Evolutionary conservation across 225 moss, liverwort and hornwort species (phyloP), one percentile per base, ranked within the genome.

Genomic region (Sphagnum tenellum): DNA sequence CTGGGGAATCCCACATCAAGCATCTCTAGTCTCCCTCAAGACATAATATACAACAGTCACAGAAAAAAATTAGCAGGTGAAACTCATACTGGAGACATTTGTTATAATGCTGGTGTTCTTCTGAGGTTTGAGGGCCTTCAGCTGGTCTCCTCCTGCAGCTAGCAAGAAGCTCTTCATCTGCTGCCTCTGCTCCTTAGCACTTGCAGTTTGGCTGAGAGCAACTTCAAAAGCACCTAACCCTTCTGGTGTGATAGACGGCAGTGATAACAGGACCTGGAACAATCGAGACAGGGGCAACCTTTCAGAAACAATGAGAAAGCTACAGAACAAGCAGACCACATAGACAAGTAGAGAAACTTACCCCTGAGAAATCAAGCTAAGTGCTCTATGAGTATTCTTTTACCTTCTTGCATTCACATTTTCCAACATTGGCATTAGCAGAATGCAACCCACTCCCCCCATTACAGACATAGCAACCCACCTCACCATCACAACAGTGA

Each of bases 101-200:
- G 92, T 90, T 55, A 96, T 96, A 10, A 87, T 69, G 53, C 78
- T 87, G 48, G 84, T 81, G 52, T 85, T 92, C 46, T 89, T 96
- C 67, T 90, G 90, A 45, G 92, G 82, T 63, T 89, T 87, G 44
- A 98, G 70, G 59, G 98, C 98, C 73, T 89, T 98, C 12, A 98
- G 76, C 67, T 93, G 90, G 77, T 93, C 90, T 45, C 98, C 98
- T 72, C 98, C 90, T 5, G 90, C 93, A 71, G 98, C 81, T 51
- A 98, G 82, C 50, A 98, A 72, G 49, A 93, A 88, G 53, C 73
- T 74, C 76, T 93, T 98, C 55, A 93, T 78, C 5, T 83, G 90
- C 76, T 85, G 89, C 66, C 93, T 83, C 70, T 98, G 93, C 78
- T 98, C 98, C 75, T 98, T 98, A 12, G 86, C 85, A 69, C 98